phyloP scores from a whole-genome alignment of 1,284 basidiomycete genomes.

The Cystobasidiaceae sp. region DNA sequence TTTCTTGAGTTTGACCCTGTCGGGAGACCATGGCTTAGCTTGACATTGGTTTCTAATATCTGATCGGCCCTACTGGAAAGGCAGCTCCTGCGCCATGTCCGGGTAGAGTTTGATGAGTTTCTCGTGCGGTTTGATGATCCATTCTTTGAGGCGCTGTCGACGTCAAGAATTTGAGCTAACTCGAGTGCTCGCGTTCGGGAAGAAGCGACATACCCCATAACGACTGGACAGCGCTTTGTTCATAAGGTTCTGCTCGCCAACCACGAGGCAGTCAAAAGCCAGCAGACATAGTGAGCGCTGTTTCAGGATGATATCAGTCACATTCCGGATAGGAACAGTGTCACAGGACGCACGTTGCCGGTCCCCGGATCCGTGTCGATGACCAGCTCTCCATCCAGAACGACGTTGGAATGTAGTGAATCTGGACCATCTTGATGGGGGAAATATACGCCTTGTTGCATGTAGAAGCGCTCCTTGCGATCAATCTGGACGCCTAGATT shows the following conservation, averaged over 20 bases:
- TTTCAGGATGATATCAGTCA: neutral
- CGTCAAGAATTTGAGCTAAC: neutral
- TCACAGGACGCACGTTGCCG: conserved; percentile 54
- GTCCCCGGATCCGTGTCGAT: conserved; percentile 76
- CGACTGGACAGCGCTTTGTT: conserved; percentile 71
- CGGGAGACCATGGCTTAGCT: too few species aligned
- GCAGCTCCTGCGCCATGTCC: conserved; percentile 59
- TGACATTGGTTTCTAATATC: neutral
- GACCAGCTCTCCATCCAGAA: conserved; percentile 93
- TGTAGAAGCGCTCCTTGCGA: conserved; percentile 82
- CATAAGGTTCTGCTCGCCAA: conserved; percentile 83
- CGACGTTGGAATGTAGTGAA: conserved; percentile 61
- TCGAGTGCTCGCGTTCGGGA: neutral
- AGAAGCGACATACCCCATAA: conserved; percentile 66
- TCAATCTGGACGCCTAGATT: conserved; percentile 63
- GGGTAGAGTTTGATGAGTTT: conserved; percentile 66
- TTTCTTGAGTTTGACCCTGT: conserved; percentile 76
- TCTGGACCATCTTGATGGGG: conserved; percentile 71
- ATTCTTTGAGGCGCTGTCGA: conserved; percentile 68
- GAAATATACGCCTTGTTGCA: conserved; percentile 71
- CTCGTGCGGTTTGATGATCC: conserved; percentile 74
- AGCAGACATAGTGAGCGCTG: conserved; percentile 76
- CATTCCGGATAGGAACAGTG: neutral
- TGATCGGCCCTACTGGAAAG: conserved; percentile 78
- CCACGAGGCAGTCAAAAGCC: conserved; percentile 88